A percentile compares a stretch with the other conserved stretches of the same genome.
Conservation (phyloP, 1,284 basidiomycete genomes). For the Marasmius fiardii region DNA sequence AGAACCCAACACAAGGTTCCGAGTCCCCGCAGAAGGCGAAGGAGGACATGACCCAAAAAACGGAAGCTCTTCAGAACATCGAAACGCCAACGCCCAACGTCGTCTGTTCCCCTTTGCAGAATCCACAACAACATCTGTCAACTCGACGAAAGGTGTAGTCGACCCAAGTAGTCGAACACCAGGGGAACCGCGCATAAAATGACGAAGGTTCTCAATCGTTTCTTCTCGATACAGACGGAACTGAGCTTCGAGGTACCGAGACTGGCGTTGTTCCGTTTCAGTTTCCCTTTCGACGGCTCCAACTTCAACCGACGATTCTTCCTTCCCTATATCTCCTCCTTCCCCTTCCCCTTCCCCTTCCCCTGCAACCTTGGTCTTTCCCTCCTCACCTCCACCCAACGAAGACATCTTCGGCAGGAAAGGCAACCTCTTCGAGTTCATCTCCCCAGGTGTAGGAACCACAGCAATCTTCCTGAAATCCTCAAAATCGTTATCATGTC, state of each 20-base stretch:
- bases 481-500: not conserved
- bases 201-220: not conserved
- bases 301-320: too few species aligned
- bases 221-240: not conserved
- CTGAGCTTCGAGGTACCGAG: not conserved
- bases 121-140: not conserved
- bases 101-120: not conserved
- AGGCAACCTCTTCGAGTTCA: not conserved
- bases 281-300: too few species aligned
- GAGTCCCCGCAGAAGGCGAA: not conserved
- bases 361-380: not conserved
- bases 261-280: too few species aligned
- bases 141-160: not conserved
- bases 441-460: not conserved
- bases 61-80: not conserved
- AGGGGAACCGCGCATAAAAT: too few species aligned
- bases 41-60: not conserved
- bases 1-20: not conserved
- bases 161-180: too few species aligned
- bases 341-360: too few species aligned
- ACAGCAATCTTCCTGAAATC: not conserved
- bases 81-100: not conserved
- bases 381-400: not conserved
- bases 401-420: not conserved
- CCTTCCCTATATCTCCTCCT: too few species aligned